Base-by-base conservation (phyloP, 83 land plant genomes). In the Thuja plicata region DNA sequence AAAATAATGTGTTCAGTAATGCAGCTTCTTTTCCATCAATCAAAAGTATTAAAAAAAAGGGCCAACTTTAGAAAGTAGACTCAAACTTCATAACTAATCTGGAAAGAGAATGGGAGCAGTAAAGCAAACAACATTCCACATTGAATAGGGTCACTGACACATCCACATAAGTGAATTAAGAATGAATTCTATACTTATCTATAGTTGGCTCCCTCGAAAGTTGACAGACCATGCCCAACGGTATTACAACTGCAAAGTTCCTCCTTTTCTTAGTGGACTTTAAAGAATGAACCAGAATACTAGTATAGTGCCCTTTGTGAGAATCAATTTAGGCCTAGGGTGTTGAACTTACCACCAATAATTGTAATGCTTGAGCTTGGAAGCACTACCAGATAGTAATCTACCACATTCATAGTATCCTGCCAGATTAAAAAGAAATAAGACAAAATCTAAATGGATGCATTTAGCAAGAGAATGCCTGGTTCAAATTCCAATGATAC, bases 321-420 rank as follows among this genome's bases (percentile, higher is more conserved):
- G n/a, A n/a, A n/a, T n/a, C n/a, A n/a, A n/a, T n/a, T n/a, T n/a
- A n/a, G n/a, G n/a, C n/a, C n/a, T n/a, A n/a, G n/a, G n/a, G n/a
- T n/a, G n/a, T n/a, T n/a, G n/a, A n/a, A n/a, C n/a, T n/a, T n/a
- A n/a, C n/a, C n/a, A n/a, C n/a, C n/a, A n/a, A n/a, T n/a, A n/a
- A n/a, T n/a, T n/a, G 57, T 21, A 1, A 82, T 48, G 50, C 15
- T 13, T 50, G 34, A 27, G 37, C 35, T 84, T 8, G 30, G 70
- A 55, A 86, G 21, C 87, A 86, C 87, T 86, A 45, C 87, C 30
- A 86, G 19, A 35, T 74, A 86, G 45, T 86, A 86, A 86, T 45
- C 73, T 34, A 57, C 45, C 24, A 86, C 1, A 30, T 38, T 37
- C 87, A 5, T 35, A 40, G 19, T n/a, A 57, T 0, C 13, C 87